A percentile compares a stretch with the other conserved stretches of the same genome.
Conservation (phyloP, 2,329 filamentous ascomycete genomes). For the Diaporthe destruens region DNA sequence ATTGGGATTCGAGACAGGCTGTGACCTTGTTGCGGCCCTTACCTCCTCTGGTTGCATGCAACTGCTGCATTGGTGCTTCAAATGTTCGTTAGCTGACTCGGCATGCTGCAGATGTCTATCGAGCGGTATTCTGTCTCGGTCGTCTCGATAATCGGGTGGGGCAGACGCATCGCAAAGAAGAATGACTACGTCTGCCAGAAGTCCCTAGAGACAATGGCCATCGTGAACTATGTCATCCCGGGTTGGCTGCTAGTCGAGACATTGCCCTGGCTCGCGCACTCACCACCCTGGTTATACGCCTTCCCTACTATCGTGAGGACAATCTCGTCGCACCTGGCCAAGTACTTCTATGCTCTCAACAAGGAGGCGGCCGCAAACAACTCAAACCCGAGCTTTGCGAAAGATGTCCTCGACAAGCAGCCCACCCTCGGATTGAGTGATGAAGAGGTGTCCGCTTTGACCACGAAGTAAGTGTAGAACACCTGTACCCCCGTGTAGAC, state of each 20-base stretch:
- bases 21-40: no score
- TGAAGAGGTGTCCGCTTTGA: background rate
- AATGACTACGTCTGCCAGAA: slow-evolving; percentile 23
- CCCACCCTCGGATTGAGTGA: background rate
- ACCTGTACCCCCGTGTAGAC: background rate
- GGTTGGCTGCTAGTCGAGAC: slow-evolving; percentile 29
- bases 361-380: slow-evolving; percentile 21
- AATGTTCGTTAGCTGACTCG: no score
- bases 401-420: slow-evolving; percentile 21
- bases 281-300: slow-evolving; percentile 24
- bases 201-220: slow-evolving; percentile 4
- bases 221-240: slow-evolving; percentile 5
- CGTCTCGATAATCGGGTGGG: slow-evolving; percentile 28
- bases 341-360: slow-evolving; percentile 25
- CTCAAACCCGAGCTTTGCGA: slow-evolving; percentile 28
- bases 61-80: no score
- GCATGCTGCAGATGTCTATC: background rate
- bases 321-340: slow-evolving; percentile 8
- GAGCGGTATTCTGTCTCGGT: slow-evolving; percentile 27
- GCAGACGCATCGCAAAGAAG: background rate
- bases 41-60: no score
- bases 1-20: no score
- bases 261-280: slow-evolving; percentile 26
- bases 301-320: slow-evolving; percentile 17
- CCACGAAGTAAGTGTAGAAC: slow-evolving; percentile 25